Evolutionary conservation across 805 yeast species (phyloP).

Genomic region (Monosporozyma aquatica): DNA sequence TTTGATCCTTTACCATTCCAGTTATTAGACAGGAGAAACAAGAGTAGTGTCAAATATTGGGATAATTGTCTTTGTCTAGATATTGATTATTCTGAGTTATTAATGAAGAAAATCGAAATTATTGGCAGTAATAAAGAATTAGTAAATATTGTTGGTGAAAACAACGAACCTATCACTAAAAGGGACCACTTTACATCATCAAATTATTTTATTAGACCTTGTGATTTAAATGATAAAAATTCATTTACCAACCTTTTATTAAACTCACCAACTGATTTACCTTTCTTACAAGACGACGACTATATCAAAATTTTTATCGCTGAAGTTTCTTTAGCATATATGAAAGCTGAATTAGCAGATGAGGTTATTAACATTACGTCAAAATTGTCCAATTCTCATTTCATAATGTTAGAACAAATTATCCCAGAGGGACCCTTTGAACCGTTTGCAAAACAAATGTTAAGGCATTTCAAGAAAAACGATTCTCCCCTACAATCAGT

Average conservation of each 20-base stretch:
- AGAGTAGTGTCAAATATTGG: conserved; percentile 22
- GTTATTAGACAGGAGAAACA: conserved; percentile 30
- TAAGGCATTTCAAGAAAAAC: conserved; percentile 56
- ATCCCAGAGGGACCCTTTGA: conserved; percentile 54
- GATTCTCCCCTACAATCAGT: conserved; percentile 66
- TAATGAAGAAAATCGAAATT: conserved; percentile 45
- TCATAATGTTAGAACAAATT: conserved; percentile 61
- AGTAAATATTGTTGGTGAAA: conserved; percentile 33
- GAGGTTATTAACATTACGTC: conserved; percentile 43
- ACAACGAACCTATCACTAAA: not conserved
- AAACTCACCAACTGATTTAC: conserved; percentile 1
- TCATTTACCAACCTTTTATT: conserved; percentile 28
- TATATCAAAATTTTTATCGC: conserved; percentile 56
- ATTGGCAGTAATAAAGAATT: conserved; percentile 43
- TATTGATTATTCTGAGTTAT: conserved; percentile 66
- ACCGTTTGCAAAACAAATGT: conserved; percentile 68
- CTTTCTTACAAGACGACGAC: conserved; percentile 17
- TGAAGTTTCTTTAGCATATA: conserved; percentile 76
- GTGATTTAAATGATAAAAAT: conserved; percentile 48
- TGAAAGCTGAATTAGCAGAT: conserved; percentile 60
- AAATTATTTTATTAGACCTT: conserved; percentile 51
- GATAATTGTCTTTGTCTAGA: conserved; percentile 48
- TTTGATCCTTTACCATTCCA: conserved; percentile 56
- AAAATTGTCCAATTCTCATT: conserved; percentile 42
- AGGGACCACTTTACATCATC: conserved; percentile 27